Evolutionary conservation across 2,329 filamentous ascomycete species (phyloP), one percentile per base, ranked within the genome.

Genomic region (Coniochaeta sp.): DNA sequence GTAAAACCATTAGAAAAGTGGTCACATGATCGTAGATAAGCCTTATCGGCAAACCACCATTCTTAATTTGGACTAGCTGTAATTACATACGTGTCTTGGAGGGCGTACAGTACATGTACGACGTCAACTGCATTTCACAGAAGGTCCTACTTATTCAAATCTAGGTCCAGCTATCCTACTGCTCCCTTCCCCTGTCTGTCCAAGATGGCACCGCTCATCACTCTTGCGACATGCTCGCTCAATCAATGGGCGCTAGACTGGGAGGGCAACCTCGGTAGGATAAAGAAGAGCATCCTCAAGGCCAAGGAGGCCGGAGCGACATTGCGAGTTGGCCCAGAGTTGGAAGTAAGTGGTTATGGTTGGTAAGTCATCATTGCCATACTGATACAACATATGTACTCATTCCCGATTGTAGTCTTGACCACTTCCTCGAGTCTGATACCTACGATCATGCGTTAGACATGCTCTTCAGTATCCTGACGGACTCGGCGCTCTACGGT

Each of bases 251-350:
- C 80, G 22, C 76, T 87, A 17, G 84, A 87, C 66, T 86, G 79
- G 67, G 80, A 84, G 66, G 85, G 84, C 31, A 89, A 89, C 68
- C 73, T 77, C 1, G 73, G 78, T 59, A 77, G 86, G 19, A 88
- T 88, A 65, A 79, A 85, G 54, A 76, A 86, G 69, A 83, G 80
- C 64, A 84, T 88, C 62, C 65, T 66, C 44, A 76, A 74, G 61
- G 90, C 91, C 1, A 86, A 84, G 61, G 80, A 85, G 40, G 79
- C 84, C n/a, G 81, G 82, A 0, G 80, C 87, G 6, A 80, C 77
- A 17, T 73, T 90, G 28, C 80, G 87, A 24, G 81, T 85, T n/a
- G 84, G 84, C 12, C 84, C 81, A 3, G 84, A 80, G 68, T 72
- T 81, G 19, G 79, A 82, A 67, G 76, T 79, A 52, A 73, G 70